Percentiles rank a stretch among this genome's conserved stretches.
These are phyloP conservation scores for Vaccinium darrowii DNA, from an alignment of 148 eudicot species.

Conservation along the genomic window DNA sequence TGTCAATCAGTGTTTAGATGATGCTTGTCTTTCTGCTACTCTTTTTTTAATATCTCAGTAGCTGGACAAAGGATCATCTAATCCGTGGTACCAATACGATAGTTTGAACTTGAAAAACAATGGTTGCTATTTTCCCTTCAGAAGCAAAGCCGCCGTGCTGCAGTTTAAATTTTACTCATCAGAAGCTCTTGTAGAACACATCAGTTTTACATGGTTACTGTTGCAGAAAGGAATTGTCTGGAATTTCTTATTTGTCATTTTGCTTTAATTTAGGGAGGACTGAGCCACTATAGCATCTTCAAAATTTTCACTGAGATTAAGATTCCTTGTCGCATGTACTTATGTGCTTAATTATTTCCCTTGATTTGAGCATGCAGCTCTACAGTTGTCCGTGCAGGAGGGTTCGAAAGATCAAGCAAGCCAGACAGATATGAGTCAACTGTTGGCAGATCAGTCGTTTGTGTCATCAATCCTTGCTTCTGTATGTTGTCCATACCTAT, in stretches of 20 bases:
- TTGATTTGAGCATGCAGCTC: conserved; percentile 55
- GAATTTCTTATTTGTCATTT: not conserved
- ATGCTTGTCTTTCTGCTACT: not conserved
- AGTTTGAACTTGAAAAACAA: not conserved
- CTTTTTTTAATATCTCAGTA: not conserved
- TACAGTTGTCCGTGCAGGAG: conserved; percentile 82
- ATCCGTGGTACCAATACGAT: not conserved
- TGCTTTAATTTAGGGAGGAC: not conserved
- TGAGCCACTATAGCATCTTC: not conserved
- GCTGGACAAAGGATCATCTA: not conserved
- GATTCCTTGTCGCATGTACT: not conserved
- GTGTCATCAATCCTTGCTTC: conserved; percentile 80
- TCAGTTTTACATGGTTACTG: not conserved
- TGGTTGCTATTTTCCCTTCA: not conserved
- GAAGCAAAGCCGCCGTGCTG: not conserved
- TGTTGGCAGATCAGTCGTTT: conserved; percentile 82
- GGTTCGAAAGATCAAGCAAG: conserved; percentile 52
- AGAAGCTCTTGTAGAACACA: not conserved
- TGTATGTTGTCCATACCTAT: conserved; percentile 37
- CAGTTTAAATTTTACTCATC: not conserved
- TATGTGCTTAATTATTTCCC: conserved; percentile 8
- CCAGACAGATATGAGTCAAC: conserved; percentile 66
- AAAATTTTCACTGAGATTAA: not conserved
- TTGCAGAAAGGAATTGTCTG: not conserved
- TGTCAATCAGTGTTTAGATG: not conserved